Percentiles rank a stretch among this genome's conserved stretches.
Evolutionary conservation across 495 filamentous ascomycete genomes (phyloP).

Genomic region (Amniculicola lignicola): DNA sequence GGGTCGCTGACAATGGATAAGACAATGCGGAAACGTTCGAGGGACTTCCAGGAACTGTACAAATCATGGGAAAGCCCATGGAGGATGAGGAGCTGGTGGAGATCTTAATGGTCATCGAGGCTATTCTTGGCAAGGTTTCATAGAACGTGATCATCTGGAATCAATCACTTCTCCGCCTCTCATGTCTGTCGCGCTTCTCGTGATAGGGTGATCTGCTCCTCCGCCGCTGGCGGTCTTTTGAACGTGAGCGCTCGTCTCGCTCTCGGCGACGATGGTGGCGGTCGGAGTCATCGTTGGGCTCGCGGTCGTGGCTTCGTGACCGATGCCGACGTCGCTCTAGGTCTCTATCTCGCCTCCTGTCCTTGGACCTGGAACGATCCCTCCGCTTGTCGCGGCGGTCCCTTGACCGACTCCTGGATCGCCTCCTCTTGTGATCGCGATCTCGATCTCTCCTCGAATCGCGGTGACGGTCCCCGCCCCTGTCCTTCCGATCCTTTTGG

Average conservation of each 20-base stretch:
- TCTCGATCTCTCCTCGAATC: conserved; percentile 2
- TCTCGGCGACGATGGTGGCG: background rate
- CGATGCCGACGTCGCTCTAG: conserved; percentile 14
- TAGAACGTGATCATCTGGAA: background rate
- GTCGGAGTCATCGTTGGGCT: conserved; percentile 14
- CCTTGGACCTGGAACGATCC: conserved; percentile 19
- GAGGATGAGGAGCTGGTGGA: conserved; percentile 38
- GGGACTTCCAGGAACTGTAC: conserved; percentile 35
- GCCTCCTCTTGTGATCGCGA: conserved; percentile 1
- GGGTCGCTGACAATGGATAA: conserved; percentile 4
- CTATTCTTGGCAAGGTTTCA: conserved; percentile 3
- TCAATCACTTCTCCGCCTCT: conserved; percentile 24
- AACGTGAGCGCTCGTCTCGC: background rate
- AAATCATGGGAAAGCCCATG: conserved; percentile 40
- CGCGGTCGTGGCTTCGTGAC: conserved; percentile 17
- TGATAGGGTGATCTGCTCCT: conserved; percentile 24
- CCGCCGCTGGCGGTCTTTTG: conserved; percentile 9
- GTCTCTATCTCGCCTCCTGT: conserved; percentile 2
- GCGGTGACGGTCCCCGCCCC: background rate
- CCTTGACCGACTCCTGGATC: conserved; percentile 16
- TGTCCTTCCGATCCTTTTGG: conserved; percentile 13
- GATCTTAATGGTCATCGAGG: conserved; percentile 32
- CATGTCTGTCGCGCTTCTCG: conserved; percentile 9
- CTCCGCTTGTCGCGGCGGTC: conserved; percentile 11
- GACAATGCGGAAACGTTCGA: conserved; percentile 34